These are phyloP conservation scores for Ceratocystis alfenasii DNA, from an alignment of 2,329 filamentous ascomycete genomes.

Conservation along the genomic window DNA sequence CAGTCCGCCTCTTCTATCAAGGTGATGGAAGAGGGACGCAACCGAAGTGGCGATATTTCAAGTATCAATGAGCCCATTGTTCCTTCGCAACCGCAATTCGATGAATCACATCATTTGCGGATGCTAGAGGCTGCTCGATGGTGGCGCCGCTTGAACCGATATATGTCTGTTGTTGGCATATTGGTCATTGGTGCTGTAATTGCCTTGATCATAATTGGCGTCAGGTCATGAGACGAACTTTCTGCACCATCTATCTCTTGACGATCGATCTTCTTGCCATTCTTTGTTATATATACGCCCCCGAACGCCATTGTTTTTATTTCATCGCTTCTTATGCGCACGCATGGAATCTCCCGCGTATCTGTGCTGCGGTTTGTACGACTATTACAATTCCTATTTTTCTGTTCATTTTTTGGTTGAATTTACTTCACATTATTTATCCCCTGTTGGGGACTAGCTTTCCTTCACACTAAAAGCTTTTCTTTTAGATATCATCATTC, in stretches of 20 bases:
- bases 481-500: constrained; percentile 11
- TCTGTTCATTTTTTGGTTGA: constrained; percentile 22
- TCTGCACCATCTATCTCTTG: background rate
- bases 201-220: constrained; percentile 41
- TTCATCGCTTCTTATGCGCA: constrained; percentile 13
- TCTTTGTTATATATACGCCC: background rate
- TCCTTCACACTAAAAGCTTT: background rate
- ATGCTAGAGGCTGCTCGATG: constrained; percentile 39
- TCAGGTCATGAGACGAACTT: constrained; percentile 26
- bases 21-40: constrained; percentile 36
- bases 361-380: constrained; percentile 10
- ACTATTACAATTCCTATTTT: constrained; percentile 16
- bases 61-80: constrained; percentile 11
- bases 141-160: constrained; percentile 49
- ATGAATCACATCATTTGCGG: constrained; percentile 22
- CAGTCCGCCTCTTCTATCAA: constrained; percentile 41
- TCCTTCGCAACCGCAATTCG: constrained; percentile 10
- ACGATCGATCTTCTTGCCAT: constrained; percentile 17
- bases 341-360: background rate
- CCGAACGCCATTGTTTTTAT: constrained; percentile 16
- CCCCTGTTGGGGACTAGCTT: background rate
- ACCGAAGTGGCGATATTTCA: constrained; percentile 16
- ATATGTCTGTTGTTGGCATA: constrained; percentile 45
- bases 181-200: constrained; percentile 42
- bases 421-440: background rate